phyloP scores from a whole-genome alignment of 495 filamentous ascomycete species.

The Achaetomiella virescens region DNA sequence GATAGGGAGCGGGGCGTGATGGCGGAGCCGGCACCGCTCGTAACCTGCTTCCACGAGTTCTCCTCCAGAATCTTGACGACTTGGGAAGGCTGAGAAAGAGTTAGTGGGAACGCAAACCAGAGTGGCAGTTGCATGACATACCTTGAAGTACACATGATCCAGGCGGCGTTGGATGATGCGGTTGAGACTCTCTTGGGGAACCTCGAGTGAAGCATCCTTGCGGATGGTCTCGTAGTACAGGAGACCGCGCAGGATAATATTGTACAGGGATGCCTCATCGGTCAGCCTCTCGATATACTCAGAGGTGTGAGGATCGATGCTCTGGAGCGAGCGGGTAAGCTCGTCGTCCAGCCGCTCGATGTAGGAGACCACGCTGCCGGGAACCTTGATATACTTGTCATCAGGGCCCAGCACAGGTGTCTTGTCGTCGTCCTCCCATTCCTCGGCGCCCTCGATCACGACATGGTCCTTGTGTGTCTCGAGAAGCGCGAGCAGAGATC shows the following conservation, averaged over 20 bases:
- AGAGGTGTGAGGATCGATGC: constrained; percentile 95
- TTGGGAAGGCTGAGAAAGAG: constrained; percentile 60
- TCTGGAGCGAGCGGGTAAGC: constrained; percentile 89
- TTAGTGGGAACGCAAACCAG: constrained; percentile 21
- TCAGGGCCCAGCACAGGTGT: constrained; percentile 62
- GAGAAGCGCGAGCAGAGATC: constrained; percentile 67
- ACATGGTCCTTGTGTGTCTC: constrained; percentile 71
- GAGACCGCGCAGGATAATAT: constrained; percentile 75
- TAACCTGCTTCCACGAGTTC: constrained; percentile 81
- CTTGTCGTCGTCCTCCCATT: constrained; percentile 99
- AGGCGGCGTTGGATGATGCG: constrained; percentile 87
- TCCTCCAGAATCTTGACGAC: constrained; percentile 90
- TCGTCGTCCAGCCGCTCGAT: constrained; percentile 96
- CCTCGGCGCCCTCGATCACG: constrained; percentile 84
- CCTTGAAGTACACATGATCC: constrained; percentile 98
- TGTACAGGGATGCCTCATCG: constrained; percentile 89
- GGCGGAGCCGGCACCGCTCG: constrained; percentile 61
- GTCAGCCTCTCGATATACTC: constrained; percentile 95
- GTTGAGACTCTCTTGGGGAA: constrained; percentile 77
- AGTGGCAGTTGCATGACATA: constrained; percentile 26
- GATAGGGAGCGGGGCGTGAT: constrained; percentile 66
- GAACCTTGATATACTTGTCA: constrained; percentile 74
- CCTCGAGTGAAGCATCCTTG: constrained; percentile 63
- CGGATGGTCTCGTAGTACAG: constrained; percentile 79
- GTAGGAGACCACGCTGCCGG: constrained; percentile 89